Conservation (phyloP, 768 basidiomycete genomes). For the Rhodotorula babjevae region DNA sequence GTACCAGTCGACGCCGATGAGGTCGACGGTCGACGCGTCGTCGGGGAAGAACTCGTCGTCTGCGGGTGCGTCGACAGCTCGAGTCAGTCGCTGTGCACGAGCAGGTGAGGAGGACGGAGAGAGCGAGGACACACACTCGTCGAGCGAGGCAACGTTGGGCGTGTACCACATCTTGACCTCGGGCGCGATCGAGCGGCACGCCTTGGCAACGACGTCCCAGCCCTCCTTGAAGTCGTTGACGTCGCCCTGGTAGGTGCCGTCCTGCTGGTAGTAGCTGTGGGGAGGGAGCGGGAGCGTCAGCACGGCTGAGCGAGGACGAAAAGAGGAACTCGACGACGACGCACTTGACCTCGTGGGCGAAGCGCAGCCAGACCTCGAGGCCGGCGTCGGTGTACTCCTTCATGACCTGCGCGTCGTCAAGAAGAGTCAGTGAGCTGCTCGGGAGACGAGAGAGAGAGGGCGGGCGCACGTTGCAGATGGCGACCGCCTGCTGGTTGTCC, state of each 20-base stretch:
- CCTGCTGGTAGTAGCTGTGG: slow-evolving; percentile 37
- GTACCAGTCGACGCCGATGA: slow-evolving; percentile 41
- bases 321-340: background rate
- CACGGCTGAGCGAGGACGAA: background rate
- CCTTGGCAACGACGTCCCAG: slow-evolving; percentile 40
- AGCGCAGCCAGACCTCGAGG: slow-evolving; percentile 44
- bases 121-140: background rate
- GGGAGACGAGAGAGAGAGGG: background rate
- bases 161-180: slow-evolving; percentile 43
- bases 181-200: slow-evolving; percentile 35
- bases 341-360: slow-evolving; percentile 38
- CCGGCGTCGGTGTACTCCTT: slow-evolving; percentile 44
- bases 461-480: slow-evolving; percentile 5
- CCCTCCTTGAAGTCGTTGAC: slow-evolving; percentile 41
- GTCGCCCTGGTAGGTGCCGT: slow-evolving; percentile 41
- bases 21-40: slow-evolving; percentile 36
- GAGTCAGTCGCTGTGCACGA: background rate
- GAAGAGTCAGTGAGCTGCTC: background rate
- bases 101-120: slow-evolving; percentile 5
- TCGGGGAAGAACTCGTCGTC: slow-evolving; percentile 42
- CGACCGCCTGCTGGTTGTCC: slow-evolving; percentile 39
- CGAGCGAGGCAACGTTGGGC: slow-evolving; percentile 9
- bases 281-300: background rate
- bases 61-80: background rate
- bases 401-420: slow-evolving; percentile 39